These are phyloP conservation scores for Epichloe aotearoae DNA, from an alignment of 2,329 filamentous ascomycete species.

Conservation along the genomic window DNA sequence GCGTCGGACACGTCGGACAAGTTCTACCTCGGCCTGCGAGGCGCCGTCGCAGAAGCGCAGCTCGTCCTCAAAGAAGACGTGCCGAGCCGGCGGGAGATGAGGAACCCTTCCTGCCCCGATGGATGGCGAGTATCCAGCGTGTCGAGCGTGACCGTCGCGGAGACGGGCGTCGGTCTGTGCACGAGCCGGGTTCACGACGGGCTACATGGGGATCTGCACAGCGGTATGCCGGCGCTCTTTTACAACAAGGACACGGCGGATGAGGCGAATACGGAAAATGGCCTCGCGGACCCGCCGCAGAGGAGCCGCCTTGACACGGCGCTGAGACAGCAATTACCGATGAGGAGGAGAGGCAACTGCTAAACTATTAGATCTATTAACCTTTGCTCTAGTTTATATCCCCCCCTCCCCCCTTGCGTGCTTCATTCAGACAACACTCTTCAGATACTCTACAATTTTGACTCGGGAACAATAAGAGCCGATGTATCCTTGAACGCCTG, in stretches of 20 bases:
- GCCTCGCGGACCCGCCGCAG: neutral
- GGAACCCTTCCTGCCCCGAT: neutral
- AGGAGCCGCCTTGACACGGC: constrained; percentile 5
- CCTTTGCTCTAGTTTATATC: no score
- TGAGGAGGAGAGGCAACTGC: neutral
- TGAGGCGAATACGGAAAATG: neutral
- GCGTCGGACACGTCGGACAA: constrained; percentile 31
- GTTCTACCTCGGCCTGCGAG: constrained; percentile 37
- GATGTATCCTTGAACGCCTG: constrained; percentile 48
- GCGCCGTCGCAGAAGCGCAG: constrained; percentile 31
- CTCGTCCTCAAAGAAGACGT: constrained; percentile 17
- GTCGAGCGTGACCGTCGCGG: constrained; percentile 14
- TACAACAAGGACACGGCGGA: neutral
- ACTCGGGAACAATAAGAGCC: constrained; percentile 38
- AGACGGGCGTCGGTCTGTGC: constrained; percentile 19
- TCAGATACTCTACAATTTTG: constrained; percentile 41
- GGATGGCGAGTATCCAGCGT: neutral
- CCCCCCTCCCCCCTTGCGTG: no score
- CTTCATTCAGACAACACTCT: neutral
- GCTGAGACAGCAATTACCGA: constrained; percentile 7
- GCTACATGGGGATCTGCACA: constrained; percentile 4
- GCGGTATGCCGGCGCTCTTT: constrained; percentile 13
- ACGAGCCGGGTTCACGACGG: neutral
- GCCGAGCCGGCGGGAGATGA: constrained; percentile 7
- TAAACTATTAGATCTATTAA: no score